Evolutionary conservation across 2,329 filamentous ascomycete genomes (phyloP), one percentile per base, ranked within the genome.

Genomic region (Teratosphaeria pseudoeucalypti): DNA sequence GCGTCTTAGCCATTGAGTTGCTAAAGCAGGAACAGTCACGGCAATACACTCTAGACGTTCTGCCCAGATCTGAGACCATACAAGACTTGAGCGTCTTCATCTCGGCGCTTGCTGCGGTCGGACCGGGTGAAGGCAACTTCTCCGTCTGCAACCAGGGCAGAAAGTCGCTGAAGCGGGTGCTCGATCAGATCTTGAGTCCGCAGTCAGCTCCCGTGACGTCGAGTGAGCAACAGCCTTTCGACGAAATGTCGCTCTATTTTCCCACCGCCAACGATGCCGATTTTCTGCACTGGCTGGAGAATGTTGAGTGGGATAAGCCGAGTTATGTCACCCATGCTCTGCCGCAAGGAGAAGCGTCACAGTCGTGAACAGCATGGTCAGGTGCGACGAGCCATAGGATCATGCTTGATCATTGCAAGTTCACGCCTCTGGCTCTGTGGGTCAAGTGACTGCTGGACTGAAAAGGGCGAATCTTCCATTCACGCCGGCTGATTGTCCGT

Each of bases 61-160:
- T 78, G 0, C 74, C 75, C 12, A 70, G 76, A 10, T 76, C 75
- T 0, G 75, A 77, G 29, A 76, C 74, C 0, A 77, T 79, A 5
- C 76, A 78, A 59, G 72, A 75, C 39, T 70, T 79, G 2, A 75
- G 73, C 29, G 76, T 78, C n/a, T 76, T 78, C 62, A 74, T 76
- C 14, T 73, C 74, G 1, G 74, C 73, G 32, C 67, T 79, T 1
- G 73, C 70, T 1, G 70, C 70, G 1, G 71, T 78, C 2, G 68
- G 68, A 12, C 72, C 72, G 3, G 73, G 73, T 26, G 73, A 72
- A 37, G 73, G 75, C 5, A 75, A 74, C n/a, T 74, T 71, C 37
- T 68, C 67, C 3, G 74, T 75, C 47, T 77, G 74, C 62, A 70
- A 74, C n/a, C 73, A 77, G 53, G 76, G 74, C 4, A 68, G 69